Evolutionary conservation across 2,329 filamentous ascomycete species (phyloP), one percentile per base, ranked within the genome.

Genomic region (Colletotrichum neosansevieriae): DNA sequence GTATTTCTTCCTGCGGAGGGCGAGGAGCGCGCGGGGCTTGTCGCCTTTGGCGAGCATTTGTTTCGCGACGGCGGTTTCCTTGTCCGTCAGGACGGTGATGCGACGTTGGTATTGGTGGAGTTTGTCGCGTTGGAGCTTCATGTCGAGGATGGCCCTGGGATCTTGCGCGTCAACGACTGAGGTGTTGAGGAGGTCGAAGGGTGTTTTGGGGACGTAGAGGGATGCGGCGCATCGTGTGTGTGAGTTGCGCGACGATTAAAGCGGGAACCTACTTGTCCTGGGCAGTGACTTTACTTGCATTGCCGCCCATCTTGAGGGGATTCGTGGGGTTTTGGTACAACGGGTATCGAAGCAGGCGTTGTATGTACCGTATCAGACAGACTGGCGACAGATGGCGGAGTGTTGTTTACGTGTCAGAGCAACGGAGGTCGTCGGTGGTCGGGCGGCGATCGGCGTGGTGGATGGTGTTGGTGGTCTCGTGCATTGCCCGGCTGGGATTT

Each of bases 51-150:
- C 89, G 19, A 98, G 86, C 82, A 97, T 94, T 82, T 93, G 87
- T 73, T 89, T 90, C 21, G 96, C 95, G 66, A 97, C 92, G 51
- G 90, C 91, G 56, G 92, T 97, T 82, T 99, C 95, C 72, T 92
- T 92, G 76, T 91, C 88, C 6, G 95, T 98, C 42, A 99, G 89
- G 58, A 93, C 86, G 40, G 90, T 91, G 77, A 99, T 96, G 75
- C 93, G 92, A 76, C 92, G 92, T 81, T 98, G 95, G 83, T 98
- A 98, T 79, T 97, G 94, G 76, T 97, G 94, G 3, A 99, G 91
- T 80, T 94, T 97, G 85, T 99, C 96, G 79, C 96, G 94, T 83
- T 98, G 95, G 81, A 90, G 94, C 84, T 98, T 98, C 83, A 98
- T 92, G 82, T 98, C 94, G 76, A 98, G 91, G 81, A 98, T 98